phyloP scores from a whole-genome alignment of 2,329 filamentous ascomycete genomes.

The Aspergillus unguis region DNA sequence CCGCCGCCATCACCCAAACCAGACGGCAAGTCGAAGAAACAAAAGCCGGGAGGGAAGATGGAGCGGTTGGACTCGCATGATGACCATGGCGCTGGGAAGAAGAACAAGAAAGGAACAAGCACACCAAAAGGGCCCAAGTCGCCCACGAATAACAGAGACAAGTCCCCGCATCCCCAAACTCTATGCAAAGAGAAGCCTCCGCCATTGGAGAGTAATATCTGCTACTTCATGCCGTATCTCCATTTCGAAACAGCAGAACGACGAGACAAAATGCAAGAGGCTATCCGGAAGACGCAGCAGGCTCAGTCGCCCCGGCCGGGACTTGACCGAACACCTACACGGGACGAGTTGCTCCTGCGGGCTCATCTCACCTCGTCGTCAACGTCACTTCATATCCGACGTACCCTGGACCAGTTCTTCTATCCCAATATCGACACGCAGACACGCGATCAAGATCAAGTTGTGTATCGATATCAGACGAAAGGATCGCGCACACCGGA shows the following conservation, averaged over 20 bases:
- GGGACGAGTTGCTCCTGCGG: conserved; percentile 36
- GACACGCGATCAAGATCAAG: conserved; percentile 60
- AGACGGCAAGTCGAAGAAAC: conserved; percentile 22
- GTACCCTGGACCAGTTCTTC: conserved; percentile 64
- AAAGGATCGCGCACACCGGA: conserved; percentile 39
- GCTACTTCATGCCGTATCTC: conserved; percentile 60
- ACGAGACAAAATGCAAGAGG: conserved; percentile 55
- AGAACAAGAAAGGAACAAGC: conserved; percentile 28
- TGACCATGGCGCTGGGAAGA: conserved; percentile 27
- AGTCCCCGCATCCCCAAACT: conserved; percentile 35
- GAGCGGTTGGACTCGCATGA: conserved; percentile 29
- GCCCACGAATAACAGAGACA: conserved; percentile 34
- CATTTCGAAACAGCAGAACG: conserved; percentile 61
- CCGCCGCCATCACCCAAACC: conserved; percentile 7
- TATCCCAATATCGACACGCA: conserved; percentile 60
- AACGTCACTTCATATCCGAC: conserved; percentile 51
- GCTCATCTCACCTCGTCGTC: conserved; percentile 37
- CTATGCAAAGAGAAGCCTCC: conserved; percentile 36
- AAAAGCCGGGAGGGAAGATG: conserved; percentile 26
- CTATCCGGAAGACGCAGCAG: conserved; percentile 43
- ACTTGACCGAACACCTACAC: conserved; percentile 31
- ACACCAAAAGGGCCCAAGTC: conserved; percentile 29
- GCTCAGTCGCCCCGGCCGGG: conserved; percentile 27
- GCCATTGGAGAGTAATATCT: conserved; percentile 26
- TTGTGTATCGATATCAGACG: conserved; percentile 59